Evolutionary conservation across 1,284 basidiomycete genomes (phyloP).

Genomic region (Psilocybe mexicana): DNA sequence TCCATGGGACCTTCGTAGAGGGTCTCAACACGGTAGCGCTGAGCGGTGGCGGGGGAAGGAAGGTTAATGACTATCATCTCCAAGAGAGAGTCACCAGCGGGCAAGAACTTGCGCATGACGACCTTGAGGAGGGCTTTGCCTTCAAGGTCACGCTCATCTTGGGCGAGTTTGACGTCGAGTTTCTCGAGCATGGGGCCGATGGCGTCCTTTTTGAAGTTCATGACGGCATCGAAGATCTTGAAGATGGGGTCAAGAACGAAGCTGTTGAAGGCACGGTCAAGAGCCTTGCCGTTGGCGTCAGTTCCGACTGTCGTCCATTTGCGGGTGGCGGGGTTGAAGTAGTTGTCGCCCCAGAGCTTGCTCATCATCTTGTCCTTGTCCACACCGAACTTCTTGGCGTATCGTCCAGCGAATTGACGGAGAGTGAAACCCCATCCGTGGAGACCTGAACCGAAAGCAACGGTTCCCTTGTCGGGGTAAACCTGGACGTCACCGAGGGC

Average conservation of each 20-base stretch:
- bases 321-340: conserved; percentile 96
- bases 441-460: conserved; percentile 99
- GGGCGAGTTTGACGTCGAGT: conserved; percentile 90
- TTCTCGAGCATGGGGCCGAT: conserved; percentile 90
- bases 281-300: conserved; percentile 83
- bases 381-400: conserved; percentile 99
- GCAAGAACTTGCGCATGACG: conserved; percentile 99
- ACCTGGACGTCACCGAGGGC: conserved; percentile 98
- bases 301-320: conserved; percentile 91
- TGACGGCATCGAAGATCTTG: conserved; percentile 97
- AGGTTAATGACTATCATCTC: conserved; percentile 99
- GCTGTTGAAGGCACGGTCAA: conserved; percentile 93
- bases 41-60: conserved; percentile 95
- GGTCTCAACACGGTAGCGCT: conserved; percentile 99
- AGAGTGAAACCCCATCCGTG: conserved; percentile 99
- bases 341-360: conserved; percentile 99
- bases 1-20: conserved; percentile 99
- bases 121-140: conserved; percentile 97
- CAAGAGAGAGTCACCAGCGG: conserved; percentile 96
- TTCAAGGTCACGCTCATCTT: conserved; percentile 94
- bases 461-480: conserved; percentile 98
- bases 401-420: conserved; percentile 93
- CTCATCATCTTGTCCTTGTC: conserved; percentile 98
- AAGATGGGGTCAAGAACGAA: conserved; percentile 99
- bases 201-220: conserved; percentile 99